Evolutionary conservation across 169 alveolate species (phyloP).

Genomic region (Plasmodium vivax): DNA sequence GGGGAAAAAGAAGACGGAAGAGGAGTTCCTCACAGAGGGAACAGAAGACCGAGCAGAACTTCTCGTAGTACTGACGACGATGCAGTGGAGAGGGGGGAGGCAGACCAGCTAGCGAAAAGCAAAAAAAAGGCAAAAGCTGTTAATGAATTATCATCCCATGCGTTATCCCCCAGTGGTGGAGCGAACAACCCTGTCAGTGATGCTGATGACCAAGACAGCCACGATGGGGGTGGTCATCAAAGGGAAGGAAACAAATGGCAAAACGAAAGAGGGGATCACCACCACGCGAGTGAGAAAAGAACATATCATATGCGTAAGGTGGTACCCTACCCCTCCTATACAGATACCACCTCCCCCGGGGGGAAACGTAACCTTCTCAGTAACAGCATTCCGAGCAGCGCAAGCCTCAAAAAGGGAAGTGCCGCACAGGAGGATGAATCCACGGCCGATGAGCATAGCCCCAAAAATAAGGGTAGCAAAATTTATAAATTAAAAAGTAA

Average conservation of each 20-base stretch:
- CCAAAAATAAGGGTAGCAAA: background rate
- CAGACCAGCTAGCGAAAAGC: background rate
- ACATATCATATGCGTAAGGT: background rate
- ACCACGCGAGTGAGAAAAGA: background rate
- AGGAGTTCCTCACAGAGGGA: background rate
- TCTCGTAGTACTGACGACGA: background rate
- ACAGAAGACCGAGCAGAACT: background rate
- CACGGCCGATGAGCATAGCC: background rate
- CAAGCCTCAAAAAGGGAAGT: slow-evolving; percentile 6
- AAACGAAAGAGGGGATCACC: background rate
- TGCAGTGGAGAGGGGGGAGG: background rate
- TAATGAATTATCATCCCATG: background rate
- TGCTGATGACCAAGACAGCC: background rate
- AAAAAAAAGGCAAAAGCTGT: background rate
- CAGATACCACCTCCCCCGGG: background rate
- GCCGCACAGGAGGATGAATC: background rate
- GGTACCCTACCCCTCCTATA: background rate
- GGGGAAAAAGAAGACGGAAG: background rate
- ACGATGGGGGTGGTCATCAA: background rate
- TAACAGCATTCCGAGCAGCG: background rate
- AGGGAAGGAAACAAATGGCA: background rate
- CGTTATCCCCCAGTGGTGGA: background rate
- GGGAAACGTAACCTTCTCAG: background rate
- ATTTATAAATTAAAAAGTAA: slow-evolving; percentile 8
- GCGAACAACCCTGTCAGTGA: background rate